A percentile compares a stretch with the other conserved stretches of the same genome.
Evolutionary conservation across 2,329 filamentous ascomycete species (phyloP).

Genomic region (Xylariaceae sp.): DNA sequence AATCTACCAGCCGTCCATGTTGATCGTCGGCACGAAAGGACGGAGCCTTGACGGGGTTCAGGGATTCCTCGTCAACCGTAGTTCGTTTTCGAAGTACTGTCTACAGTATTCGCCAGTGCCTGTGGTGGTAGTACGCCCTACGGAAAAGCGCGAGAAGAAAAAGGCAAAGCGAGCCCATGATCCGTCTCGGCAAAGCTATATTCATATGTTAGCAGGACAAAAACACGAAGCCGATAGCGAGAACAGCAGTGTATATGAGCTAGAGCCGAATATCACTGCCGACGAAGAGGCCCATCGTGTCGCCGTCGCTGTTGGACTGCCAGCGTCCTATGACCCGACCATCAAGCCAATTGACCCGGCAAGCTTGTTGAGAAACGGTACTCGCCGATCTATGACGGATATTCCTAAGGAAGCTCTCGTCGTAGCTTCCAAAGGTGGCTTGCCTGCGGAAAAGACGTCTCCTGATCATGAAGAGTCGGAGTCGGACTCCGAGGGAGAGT

Average conservation of each 20-base stretch:
- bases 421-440: conserved; percentile 38
- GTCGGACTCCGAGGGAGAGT: conserved; percentile 46
- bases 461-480: conserved; percentile 41
- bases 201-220: conserved; percentile 70
- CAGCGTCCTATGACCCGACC: conserved; percentile 65
- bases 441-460: conserved; percentile 44
- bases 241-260: conserved; percentile 54
- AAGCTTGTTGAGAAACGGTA: conserved; percentile 28
- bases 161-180: conserved; percentile 83
- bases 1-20: conserved; percentile 87
- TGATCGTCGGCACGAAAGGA: conserved; percentile 87
- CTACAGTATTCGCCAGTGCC: conserved; percentile 91
- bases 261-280: conserved; percentile 57
- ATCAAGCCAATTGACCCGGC: conserved; percentile 56
- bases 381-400: conserved; percentile 22
- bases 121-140: conserved; percentile 87
- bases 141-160: conserved; percentile 86
- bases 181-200: conserved; percentile 73
- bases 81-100: conserved; percentile 92
- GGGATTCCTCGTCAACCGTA: conserved; percentile 74
- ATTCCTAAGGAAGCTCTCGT: conserved; percentile 29
- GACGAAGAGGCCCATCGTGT: conserved; percentile 68
- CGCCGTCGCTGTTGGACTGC: conserved; percentile 63
- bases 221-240: conserved; percentile 62
- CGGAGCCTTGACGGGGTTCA: conserved; percentile 84